These are phyloP conservation scores for Beta lomatogona DNA, from an alignment of 179 eudicot genomes.

Conservation along the genomic window DNA sequence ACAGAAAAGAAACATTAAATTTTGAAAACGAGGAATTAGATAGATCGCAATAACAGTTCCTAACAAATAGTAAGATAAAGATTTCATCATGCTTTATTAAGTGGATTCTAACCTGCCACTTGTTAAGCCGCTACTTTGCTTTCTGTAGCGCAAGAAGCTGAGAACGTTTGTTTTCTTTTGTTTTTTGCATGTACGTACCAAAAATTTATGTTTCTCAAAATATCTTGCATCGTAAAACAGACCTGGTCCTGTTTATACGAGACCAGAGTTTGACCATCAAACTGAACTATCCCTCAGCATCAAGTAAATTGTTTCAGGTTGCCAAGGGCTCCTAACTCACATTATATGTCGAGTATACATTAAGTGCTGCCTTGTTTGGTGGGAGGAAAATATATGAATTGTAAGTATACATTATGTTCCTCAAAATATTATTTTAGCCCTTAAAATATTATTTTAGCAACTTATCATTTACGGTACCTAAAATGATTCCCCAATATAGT, in stretches of 20 bases:
- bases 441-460: too few relatives aligned
- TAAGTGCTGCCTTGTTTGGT: too few relatives aligned
- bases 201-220: not conserved
- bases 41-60: slow-evolving; percentile 17
- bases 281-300: not conserved
- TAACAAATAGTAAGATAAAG: not conserved
- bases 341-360: too few relatives aligned
- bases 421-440: too few relatives aligned
- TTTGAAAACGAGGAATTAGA: not conserved
- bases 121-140: not conserved
- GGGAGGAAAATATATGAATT: too few relatives aligned
- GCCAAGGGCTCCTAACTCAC: too few relatives aligned
- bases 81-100: not conserved
- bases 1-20: not conserved
- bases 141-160: not conserved
- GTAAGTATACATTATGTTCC: too few relatives aligned
- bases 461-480: too few relatives aligned
- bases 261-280: not conserved
- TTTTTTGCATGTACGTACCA: not conserved
- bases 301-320: not conserved
- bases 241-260: not conserved
- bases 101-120: not conserved
- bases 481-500: too few relatives aligned
- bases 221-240: not conserved
- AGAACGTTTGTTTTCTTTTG: not conserved